These are phyloP conservation scores for Flaveria linearis DNA, from an alignment of 129 eudicot species.

Conservation along the genomic window DNA sequence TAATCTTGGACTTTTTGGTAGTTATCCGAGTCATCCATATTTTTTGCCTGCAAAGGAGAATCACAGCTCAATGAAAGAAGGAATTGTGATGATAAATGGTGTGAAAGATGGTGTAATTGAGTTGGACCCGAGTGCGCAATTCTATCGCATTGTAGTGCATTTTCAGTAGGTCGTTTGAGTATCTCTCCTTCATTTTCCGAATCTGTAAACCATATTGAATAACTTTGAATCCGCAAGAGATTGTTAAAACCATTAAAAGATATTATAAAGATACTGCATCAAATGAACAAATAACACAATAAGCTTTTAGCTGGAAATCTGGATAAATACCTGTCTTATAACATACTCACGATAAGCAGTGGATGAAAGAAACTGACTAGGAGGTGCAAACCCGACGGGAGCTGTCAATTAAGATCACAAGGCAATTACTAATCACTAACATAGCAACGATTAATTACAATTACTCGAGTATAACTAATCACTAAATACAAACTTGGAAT, in stretches of 20 bases:
- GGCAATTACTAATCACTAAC: slow-evolving; percentile 13
- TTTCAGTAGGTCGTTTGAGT: neutral
- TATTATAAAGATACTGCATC: neutral
- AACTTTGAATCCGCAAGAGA: neutral
- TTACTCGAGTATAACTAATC: neutral
- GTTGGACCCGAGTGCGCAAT: slow-evolving; percentile 25
- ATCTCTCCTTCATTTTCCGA: neutral
- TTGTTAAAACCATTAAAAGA: neutral
- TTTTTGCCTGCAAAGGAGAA: slow-evolving; percentile 29
- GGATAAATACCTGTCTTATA: slow-evolving; percentile 31
- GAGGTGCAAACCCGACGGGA: slow-evolving; percentile 8
- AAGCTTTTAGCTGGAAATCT: neutral
- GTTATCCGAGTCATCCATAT: neutral
- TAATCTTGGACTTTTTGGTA: neutral
- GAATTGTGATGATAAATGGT: neutral
- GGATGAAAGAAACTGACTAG: slow-evolving; percentile 4
- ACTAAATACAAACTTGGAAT: neutral
- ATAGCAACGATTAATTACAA: neutral
- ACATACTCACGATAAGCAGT: slow-evolving; percentile 24
- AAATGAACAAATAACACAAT: slow-evolving; percentile 4
- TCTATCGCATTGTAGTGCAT: slow-evolving; percentile 10
- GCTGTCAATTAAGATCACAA: slow-evolving; percentile 19
- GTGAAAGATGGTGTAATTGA: slow-evolving; percentile 10
- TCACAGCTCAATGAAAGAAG: slow-evolving; percentile 11
- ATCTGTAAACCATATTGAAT: slow-evolving; percentile 32